Base-by-base conservation (phyloP, 768 basidiomycete species). In the Mycena amicta region DNA sequence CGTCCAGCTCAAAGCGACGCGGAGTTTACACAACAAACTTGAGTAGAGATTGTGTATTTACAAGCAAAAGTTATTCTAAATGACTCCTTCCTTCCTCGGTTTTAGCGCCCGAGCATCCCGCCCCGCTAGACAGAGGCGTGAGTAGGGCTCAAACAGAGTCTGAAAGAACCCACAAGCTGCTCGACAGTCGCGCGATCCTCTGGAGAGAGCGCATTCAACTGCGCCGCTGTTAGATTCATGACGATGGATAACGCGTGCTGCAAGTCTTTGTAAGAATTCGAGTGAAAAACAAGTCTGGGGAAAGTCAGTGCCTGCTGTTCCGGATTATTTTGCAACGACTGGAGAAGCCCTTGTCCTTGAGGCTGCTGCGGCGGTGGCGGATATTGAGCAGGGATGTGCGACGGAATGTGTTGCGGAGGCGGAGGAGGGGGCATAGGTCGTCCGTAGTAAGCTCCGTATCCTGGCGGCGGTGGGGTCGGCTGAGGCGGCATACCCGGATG, bases 1-100 rank as follows among this genome's bases (percentile, higher is more conserved):
- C 50, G 74, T 89, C 16, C 75, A 75, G 37, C 78, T 99, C 65
- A 97, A 94, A 79, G 76, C 75, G 58, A 67, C 69, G 11, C 73
- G 73, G 58, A 74, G 72, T 54, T 63, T 80, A 55, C 62, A 77
- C 63, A 77, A 84, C 70, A 80, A 79, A 52, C 68, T 82, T 15
- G 63, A 60, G 29, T 76, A 67, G 53, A 49, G n/a, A n/a, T n/a
- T n/a, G n/a, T n/a, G n/a, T n/a, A n/a, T n/a, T n/a, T n/a, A n/a
- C n/a, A n/a, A n/a, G n/a, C n/a, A n/a, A n/a, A n/a, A n/a, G n/a
- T n/a, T n/a, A n/a, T n/a, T n/a, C n/a, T n/a, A n/a, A n/a, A n/a
- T n/a, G n/a, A n/a, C n/a, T n/a, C n/a, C n/a, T n/a, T n/a, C n/a
- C n/a, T n/a, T n/a, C n/a, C n/a, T n/a, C n/a, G n/a, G n/a, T n/a